Evolutionary conservation across 371 early-diverging fungal genomes (phyloP).

Genomic region (Rhizopus stolonifer): DNA sequence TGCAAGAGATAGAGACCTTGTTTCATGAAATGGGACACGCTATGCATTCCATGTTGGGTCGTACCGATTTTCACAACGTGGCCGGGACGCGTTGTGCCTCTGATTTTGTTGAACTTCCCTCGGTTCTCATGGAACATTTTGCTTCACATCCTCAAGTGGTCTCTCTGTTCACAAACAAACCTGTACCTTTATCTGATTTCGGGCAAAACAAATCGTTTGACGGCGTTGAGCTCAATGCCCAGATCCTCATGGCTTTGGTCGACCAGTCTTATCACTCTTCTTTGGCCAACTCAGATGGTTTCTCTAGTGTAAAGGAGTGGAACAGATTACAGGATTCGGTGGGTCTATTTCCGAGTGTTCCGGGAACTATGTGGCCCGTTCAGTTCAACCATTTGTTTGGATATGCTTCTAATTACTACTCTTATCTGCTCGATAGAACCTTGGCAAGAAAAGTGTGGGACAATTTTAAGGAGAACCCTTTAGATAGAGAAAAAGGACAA

Average conservation of each 20-base stretch:
- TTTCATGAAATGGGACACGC: conserved; percentile 99
- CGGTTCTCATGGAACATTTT: conserved; percentile 92
- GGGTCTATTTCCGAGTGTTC: conserved; percentile 64
- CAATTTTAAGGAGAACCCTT: conserved; percentile 62
- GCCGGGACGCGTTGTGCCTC: conserved; percentile 91
- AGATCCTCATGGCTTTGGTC: conserved; percentile 84
- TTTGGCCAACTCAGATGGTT: conserved; percentile 28
- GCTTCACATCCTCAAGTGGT: conserved; percentile 74
- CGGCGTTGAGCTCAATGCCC: conserved; percentile 81
- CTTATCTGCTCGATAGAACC: conserved; percentile 87
- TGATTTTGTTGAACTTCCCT: conserved; percentile 97
- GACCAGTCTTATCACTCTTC: conserved; percentile 79
- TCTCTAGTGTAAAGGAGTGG: conserved; percentile 55
- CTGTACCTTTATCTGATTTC: conserved; percentile 47
- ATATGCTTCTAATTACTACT: conserved; percentile 93
- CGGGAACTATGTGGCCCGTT: conserved; percentile 84
- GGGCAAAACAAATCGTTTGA: conserved; percentile 55
- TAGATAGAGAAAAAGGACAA: conserved; percentile 59
- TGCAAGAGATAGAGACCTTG: conserved; percentile 88
- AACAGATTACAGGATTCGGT: conserved; percentile 53
- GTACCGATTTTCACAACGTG: conserved; percentile 93
- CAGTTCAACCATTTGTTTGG: conserved; percentile 90
- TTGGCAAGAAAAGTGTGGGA: conserved; percentile 81
- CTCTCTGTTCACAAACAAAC: conserved; percentile 62
- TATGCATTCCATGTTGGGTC: conserved; percentile 95